A percentile compares a stretch with the other conserved stretches of the same genome.
phyloP scores from a whole-genome alignment of 352 stramenopile genomes.

The Globisporangium viniferum region DNA sequence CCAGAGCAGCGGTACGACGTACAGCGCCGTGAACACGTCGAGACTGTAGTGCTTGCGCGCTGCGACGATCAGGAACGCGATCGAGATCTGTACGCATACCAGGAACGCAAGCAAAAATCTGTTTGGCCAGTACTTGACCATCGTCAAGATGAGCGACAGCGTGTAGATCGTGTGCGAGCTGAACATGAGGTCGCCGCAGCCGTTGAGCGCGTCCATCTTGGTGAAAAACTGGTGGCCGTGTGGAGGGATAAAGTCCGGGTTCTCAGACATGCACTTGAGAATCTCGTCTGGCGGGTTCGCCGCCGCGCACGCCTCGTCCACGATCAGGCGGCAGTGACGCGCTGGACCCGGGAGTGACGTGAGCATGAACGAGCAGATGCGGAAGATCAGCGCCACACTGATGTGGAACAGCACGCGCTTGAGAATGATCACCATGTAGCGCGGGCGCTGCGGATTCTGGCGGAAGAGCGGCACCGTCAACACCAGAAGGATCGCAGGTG shows the following conservation, averaged over 20 bases:
- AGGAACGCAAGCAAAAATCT: conserved; percentile 72
- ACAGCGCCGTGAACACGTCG: conserved; percentile 87
- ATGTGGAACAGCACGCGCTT: conserved; percentile 82
- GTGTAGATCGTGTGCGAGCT: conserved; percentile 92
- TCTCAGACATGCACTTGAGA: conserved; percentile 51
- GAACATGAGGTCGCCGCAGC: conserved; percentile 91
- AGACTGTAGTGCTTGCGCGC: conserved; percentile 90
- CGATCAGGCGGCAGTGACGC: conserved; percentile 69
- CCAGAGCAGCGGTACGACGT: conserved; percentile 87
- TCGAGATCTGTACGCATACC: conserved; percentile 70
- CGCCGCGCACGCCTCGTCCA: conserved; percentile 54
- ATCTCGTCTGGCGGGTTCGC: conserved; percentile 46
- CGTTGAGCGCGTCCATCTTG: conserved; percentile 75
- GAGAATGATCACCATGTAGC: conserved; percentile 76
- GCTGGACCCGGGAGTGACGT: conserved; percentile 68
- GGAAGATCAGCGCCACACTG: conserved; percentile 68
- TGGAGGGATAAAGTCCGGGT: conserved; percentile 76
- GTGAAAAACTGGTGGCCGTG: conserved; percentile 48
- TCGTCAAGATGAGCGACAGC: conserved; percentile 79
- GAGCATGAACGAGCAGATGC: conserved; percentile 78
- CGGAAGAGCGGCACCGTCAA: conserved; percentile 60
- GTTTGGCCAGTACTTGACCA: conserved; percentile 88
- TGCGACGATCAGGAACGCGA: conserved; percentile 87
- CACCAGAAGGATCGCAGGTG: conserved; percentile 64
- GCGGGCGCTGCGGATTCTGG: conserved; percentile 58